Percentiles rank a stretch among this genome's conserved stretches.
These are phyloP conservation scores for Macrotyloma uniflorum DNA, from an alignment of 306 rosid species.

Conservation along the genomic window DNA sequence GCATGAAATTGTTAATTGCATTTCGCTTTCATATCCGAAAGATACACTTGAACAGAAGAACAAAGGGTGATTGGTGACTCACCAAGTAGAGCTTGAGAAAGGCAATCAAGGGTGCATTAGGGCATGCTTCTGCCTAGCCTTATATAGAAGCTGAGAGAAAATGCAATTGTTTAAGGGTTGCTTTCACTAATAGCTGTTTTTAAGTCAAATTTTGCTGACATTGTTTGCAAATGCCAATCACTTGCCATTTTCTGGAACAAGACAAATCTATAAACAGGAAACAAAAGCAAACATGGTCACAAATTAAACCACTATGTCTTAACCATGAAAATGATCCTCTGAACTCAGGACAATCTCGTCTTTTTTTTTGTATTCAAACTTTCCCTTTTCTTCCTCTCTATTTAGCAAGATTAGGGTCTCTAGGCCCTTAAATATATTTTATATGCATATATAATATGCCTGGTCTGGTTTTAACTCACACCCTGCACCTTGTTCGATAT, in stretches of 20 bases:
- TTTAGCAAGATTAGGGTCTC: constrained; percentile 7
- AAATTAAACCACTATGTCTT: constrained; percentile 25
- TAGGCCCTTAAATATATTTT: constrained; percentile 26
- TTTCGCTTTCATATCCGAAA: constrained; percentile 50
- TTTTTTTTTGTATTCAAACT: constrained; percentile 20
- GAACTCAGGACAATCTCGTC: constrained; percentile 9
- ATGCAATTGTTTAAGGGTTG: constrained; percentile 45
- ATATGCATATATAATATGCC: constrained; percentile 16
- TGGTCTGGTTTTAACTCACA: constrained; percentile 25
- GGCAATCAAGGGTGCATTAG: constrained; percentile 50
- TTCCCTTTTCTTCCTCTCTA: constrained; percentile 21
- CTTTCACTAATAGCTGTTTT: constrained; percentile 54
- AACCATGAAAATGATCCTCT: constrained; percentile 38
- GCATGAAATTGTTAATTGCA: constrained; percentile 33
- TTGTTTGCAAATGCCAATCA: constrained; percentile 47
- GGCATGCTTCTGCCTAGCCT: constrained; percentile 47
- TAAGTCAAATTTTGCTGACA: constrained; percentile 47
- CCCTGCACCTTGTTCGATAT: not conserved
- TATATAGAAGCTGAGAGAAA: constrained; percentile 45
- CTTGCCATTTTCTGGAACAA: constrained; percentile 40
- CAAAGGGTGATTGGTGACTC: constrained; percentile 35
- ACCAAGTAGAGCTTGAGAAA: constrained; percentile 51
- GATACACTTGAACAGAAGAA: constrained; percentile 46
- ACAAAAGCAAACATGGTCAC: constrained; percentile 43
- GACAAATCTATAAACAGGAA: constrained; percentile 40